These are phyloP conservation scores for Starmerella lactis-condensi DNA, from an alignment of 805 yeast genomes.

Conservation along the genomic window DNA sequence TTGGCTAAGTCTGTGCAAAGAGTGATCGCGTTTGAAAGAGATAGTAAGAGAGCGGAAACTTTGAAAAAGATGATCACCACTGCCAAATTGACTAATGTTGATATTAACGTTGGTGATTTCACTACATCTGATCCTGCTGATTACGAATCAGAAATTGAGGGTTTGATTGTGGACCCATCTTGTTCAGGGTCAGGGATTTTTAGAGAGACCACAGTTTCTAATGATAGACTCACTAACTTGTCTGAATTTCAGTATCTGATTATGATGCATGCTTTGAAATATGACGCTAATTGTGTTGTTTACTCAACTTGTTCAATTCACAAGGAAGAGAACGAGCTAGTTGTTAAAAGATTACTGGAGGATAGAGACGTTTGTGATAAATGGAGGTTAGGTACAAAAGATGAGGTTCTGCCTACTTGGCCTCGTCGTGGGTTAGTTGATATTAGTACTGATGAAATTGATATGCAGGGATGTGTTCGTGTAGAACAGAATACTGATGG, in stretches of 20 bases:
- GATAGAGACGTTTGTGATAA: conserved; percentile 42
- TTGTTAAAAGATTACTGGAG: conserved; percentile 56
- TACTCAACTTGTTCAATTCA: conserved; percentile 94
- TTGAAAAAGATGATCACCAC: conserved; percentile 57
- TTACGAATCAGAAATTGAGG: conserved; percentile 54
- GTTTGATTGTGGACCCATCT: conserved; percentile 83
- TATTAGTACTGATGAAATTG: conserved; percentile 26
- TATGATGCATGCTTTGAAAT: conserved; percentile 67
- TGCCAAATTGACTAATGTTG: conserved; percentile 45
- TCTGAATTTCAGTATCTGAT: conserved; percentile 77
- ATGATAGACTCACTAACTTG: conserved; percentile 46
- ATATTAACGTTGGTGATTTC: conserved; percentile 38
- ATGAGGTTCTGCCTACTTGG: conserved; percentile 67
- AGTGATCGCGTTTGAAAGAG: conserved; percentile 67
- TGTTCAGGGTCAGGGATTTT: conserved; percentile 97
- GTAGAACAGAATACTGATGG: conserved; percentile 78
- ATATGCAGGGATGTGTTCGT: conserved; percentile 81
- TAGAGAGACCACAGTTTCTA: conserved; percentile 22
- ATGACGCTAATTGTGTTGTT: conserved; percentile 55
- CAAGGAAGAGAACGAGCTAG: conserved; percentile 83
- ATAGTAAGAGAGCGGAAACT: conserved; percentile 48
- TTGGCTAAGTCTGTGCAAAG: conserved; percentile 44
- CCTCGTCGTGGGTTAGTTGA: conserved; percentile 75
- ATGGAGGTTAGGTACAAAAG: conserved; percentile 50
- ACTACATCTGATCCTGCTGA: conserved; percentile 41